Percentiles rank a stretch among this genome's conserved stretches.
phyloP scores from a whole-genome alignment of 2,329 filamentous ascomycete species.

The Magnaporthiopsis poae region DNA sequence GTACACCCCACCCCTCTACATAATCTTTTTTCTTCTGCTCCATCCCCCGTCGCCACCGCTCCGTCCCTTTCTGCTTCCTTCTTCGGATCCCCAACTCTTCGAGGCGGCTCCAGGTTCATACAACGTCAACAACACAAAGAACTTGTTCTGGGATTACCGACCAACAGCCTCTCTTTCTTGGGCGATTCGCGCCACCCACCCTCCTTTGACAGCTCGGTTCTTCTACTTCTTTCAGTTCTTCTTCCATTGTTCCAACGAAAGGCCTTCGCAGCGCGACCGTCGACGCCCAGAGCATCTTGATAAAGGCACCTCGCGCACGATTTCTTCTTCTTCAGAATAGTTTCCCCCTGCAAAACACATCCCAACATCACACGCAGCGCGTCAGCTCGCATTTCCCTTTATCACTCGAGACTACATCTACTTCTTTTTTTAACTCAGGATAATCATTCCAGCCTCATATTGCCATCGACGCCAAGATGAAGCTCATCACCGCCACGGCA shows the following conservation, averaged over 20 bases:
- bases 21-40: not conserved
- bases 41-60: not conserved
- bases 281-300: not conserved
- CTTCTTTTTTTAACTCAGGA: too few species aligned
- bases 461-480: not conserved
- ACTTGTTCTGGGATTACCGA: not conserved
- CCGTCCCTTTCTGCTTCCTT: too few species aligned
- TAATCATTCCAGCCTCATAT: too few species aligned
- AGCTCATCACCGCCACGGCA: constrained; percentile 4
- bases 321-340: too few species aligned
- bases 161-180: not conserved
- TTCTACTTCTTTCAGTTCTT: not conserved
- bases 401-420: too few species aligned
- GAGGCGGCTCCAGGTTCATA: too few species aligned
- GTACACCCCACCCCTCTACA: too few species aligned
- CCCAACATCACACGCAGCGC: too few species aligned
- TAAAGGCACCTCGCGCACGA: not conserved
- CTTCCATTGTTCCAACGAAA: not conserved
- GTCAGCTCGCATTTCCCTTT: too few species aligned
- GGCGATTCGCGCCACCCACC: not conserved
- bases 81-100: too few species aligned
- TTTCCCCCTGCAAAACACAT: too few species aligned
- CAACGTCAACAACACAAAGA: too few species aligned
- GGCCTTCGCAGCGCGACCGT: not conserved
- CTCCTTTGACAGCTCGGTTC: not conserved